phyloP scores from a whole-genome alignment of 306 rosid genomes.

The Acacia confusa region DNA sequence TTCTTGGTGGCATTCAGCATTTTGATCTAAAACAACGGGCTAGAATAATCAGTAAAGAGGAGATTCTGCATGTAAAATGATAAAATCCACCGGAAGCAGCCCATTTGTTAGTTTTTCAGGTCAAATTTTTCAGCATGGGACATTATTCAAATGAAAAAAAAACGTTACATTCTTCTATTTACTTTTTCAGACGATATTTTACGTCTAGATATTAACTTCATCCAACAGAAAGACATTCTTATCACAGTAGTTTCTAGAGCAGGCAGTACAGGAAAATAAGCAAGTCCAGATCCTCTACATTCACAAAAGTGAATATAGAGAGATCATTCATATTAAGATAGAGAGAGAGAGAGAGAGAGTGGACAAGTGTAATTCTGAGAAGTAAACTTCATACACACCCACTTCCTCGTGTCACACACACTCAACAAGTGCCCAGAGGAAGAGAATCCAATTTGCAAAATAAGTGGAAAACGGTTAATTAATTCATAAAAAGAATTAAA shows the following conservation, averaged over 20 bases:
- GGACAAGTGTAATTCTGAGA: background rate
- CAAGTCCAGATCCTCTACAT: background rate
- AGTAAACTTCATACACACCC: background rate
- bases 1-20: conserved; percentile 48
- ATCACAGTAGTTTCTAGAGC: background rate
- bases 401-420: background rate
- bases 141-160: background rate
- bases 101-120: background rate
- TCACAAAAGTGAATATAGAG: background rate
- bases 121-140: background rate
- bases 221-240: background rate
- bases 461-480: background rate
- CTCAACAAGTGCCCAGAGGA: background rate
- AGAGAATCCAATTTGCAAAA: background rate
- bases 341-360: background rate
- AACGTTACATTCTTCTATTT: background rate
- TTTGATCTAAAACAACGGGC: conserved; percentile 54
- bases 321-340: background rate
- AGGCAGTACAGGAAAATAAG: background rate
- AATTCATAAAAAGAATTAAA: too few relatives aligned
- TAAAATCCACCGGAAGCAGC: background rate
- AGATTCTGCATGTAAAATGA: conserved; percentile 22
- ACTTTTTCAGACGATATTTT: conserved; percentile 3
- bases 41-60: background rate
- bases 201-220: background rate